Percentiles rank a stretch among this genome's conserved stretches.
Evolutionary conservation across 768 basidiomycete species (phyloP).

Genomic region (Trametes meyenii): DNA sequence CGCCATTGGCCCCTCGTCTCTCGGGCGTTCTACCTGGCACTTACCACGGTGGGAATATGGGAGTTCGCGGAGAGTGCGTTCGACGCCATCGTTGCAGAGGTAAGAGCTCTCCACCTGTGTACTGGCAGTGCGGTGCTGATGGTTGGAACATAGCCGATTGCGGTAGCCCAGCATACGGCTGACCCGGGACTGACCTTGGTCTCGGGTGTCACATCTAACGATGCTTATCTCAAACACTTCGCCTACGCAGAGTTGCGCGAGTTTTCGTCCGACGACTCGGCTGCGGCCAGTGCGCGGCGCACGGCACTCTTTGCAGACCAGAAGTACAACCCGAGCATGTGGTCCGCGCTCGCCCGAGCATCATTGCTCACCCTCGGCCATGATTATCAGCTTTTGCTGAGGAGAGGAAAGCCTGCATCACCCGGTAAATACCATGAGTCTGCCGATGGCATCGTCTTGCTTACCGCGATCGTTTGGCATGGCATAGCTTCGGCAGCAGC

Average conservation of each 20-base stretch:
- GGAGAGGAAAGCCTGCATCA: conserved; percentile 51
- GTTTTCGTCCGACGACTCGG: conserved; percentile 48
- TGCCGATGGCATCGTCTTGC: not conserved
- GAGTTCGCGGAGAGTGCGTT: conserved; percentile 65
- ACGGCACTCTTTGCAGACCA: conserved; percentile 68
- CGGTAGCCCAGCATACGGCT: conserved; percentile 46
- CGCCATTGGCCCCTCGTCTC: conserved; percentile 47
- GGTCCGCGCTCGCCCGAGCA: conserved; percentile 62
- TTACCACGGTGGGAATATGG: conserved; percentile 60
- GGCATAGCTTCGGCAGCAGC: conserved; percentile 29
- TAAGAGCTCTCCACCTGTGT: conserved; percentile 22
- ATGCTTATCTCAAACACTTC: conserved; percentile 57
- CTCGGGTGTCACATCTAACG: conserved; percentile 62
- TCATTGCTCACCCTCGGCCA: conserved; percentile 61
- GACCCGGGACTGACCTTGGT: conserved; percentile 61
- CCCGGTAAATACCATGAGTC: conserved; percentile 21
- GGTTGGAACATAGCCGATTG: conserved; percentile 44
- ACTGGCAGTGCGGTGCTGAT: not conserved
- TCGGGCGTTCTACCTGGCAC: conserved; percentile 52
- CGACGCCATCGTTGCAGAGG: conserved; percentile 60
- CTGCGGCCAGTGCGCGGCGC: conserved; percentile 47
- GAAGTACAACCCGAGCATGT: conserved; percentile 63
- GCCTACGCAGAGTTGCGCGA: conserved; percentile 66
- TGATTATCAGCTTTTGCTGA: conserved; percentile 69
- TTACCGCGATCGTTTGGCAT: not conserved